These are phyloP conservation scores for Leccinum subgranulosum DNA, from an alignment of 768 basidiomycete species.

Conservation along the genomic window DNA sequence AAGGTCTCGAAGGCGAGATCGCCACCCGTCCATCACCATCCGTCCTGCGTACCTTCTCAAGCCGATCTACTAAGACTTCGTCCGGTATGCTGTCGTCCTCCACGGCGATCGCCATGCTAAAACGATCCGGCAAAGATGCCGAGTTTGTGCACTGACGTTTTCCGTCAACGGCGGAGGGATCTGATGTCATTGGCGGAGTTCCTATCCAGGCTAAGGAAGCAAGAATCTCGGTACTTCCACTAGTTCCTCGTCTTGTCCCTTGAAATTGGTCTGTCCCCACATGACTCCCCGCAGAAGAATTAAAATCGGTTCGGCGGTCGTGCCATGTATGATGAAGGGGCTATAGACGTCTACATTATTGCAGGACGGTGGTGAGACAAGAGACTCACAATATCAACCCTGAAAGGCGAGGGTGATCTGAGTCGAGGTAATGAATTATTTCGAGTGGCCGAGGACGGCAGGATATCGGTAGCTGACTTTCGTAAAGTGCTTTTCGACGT, in stretches of 20 bases:
- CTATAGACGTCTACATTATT: constrained; percentile 15
- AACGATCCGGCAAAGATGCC: neutral
- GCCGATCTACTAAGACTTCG: constrained; percentile 44
- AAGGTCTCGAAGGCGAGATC: neutral
- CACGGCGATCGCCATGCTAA: constrained; percentile 44
- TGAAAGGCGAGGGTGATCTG: constrained; percentile 24
- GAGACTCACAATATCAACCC: constrained; percentile 25
- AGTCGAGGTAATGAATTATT: constrained; percentile 20
- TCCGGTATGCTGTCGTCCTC: constrained; percentile 50
- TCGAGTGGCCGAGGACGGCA: neutral
- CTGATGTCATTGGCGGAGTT: neutral
- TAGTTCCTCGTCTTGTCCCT: constrained; percentile 7
- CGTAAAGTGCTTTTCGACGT: neutral
- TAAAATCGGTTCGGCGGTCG: constrained; percentile 22
- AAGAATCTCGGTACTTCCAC: constrained; percentile 24
- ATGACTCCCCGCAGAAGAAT: neutral
- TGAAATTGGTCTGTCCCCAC: neutral
- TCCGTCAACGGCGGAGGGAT: neutral
- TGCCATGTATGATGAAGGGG: constrained; percentile 31
- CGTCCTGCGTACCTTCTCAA: constrained; percentile 43
- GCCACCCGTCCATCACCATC: neutral
- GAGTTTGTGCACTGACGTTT: neutral
- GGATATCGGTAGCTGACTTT: constrained; percentile 4
- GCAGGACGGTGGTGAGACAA: neutral
- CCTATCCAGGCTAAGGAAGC: constrained; percentile 36